Conservation (phyloP, 371 early-diverging fungal species). For the Syncephalastrum monosporum region DNA sequence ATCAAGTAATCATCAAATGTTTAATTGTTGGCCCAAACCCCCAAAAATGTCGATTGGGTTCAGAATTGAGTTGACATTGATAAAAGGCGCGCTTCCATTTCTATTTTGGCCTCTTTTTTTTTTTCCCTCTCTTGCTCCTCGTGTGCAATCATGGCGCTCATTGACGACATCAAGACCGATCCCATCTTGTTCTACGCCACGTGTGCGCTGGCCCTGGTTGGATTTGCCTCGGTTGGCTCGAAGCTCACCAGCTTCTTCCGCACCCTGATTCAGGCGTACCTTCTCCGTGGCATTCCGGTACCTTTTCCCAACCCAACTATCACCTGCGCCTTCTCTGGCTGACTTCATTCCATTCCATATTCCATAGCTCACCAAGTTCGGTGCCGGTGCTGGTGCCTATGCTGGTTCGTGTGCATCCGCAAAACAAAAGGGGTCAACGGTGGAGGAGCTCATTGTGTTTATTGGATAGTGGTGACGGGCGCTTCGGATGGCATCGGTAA, state of each 20-base stretch:
- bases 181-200: conserved; percentile 19
- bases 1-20: too few species aligned
- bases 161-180: conserved; percentile 7
- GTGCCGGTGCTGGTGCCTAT: conserved; percentile 83
- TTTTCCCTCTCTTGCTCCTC: conserved; percentile 4
- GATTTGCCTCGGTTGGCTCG: conserved; percentile 44
- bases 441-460: background rate
- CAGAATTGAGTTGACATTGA: too few species aligned
- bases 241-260: conserved; percentile 50
- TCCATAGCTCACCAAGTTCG: conserved; percentile 72
- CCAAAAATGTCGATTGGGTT: too few species aligned
- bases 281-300: conserved; percentile 63
- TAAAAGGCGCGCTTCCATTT: too few species aligned
- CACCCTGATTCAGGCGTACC: conserved; percentile 54
- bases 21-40: too few species aligned
- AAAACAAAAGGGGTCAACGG: too few species aligned
- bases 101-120: background rate
- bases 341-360: conserved; percentile 8
- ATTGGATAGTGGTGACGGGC: conserved; percentile 85
- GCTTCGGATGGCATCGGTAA: conserved; percentile 98
- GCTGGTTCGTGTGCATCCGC: conserved; percentile 58
- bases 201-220: conserved; percentile 49
- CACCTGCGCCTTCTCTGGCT: background rate
- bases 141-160: conserved; percentile 13
- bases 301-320: background rate